A percentile compares a stretch with the other conserved stretches of the same genome.
Evolutionary conservation across 2,329 filamentous ascomycete genomes (phyloP).

Genomic region (Aspergillus quadrilineatus): DNA sequence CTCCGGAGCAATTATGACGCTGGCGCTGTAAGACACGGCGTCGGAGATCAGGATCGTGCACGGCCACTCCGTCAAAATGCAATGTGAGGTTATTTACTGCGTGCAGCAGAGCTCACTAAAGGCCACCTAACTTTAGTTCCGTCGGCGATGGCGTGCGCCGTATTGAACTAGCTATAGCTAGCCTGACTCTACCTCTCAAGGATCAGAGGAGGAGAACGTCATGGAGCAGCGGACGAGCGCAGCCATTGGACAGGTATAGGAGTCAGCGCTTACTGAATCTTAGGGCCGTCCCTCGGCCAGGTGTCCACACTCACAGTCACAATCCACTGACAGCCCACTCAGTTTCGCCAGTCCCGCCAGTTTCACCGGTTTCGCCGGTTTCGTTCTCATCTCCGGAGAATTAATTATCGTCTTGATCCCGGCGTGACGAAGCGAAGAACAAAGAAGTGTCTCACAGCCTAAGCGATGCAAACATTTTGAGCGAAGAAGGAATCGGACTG

Average conservation of each 20-base stretch:
- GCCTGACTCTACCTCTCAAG: not conserved
- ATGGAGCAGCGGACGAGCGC: not conserved
- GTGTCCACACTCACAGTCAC: not conserved
- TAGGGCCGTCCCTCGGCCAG: not conserved
- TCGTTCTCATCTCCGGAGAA: not conserved
- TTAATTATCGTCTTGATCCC: not conserved
- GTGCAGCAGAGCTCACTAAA: slow-evolving; percentile 15
- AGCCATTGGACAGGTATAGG: slow-evolving; percentile 1
- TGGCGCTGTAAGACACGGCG: not conserved
- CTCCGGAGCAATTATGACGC: not conserved
- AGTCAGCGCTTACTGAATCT: slow-evolving; percentile 1
- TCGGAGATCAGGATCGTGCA: not conserved
- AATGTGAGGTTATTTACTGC: slow-evolving; percentile 30
- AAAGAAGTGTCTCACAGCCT: not conserved
- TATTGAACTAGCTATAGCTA: not conserved
- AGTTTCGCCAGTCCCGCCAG: not conserved
- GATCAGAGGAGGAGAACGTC: not conserved
- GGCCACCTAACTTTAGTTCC: not conserved
- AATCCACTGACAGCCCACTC: not conserved
- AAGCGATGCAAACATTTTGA: not conserved
- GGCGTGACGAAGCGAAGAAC: not conserved
- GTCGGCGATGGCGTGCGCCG: not conserved
- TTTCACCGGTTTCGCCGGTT: too few relatives aligned
- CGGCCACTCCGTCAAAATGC: slow-evolving; percentile 11
- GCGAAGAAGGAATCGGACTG: not conserved